A percentile compares a stretch with the other conserved stretches of the same genome.
Evolutionary conservation across 1,284 basidiomycete species (phyloP).

Genomic region (Puccinia coronata): DNA sequence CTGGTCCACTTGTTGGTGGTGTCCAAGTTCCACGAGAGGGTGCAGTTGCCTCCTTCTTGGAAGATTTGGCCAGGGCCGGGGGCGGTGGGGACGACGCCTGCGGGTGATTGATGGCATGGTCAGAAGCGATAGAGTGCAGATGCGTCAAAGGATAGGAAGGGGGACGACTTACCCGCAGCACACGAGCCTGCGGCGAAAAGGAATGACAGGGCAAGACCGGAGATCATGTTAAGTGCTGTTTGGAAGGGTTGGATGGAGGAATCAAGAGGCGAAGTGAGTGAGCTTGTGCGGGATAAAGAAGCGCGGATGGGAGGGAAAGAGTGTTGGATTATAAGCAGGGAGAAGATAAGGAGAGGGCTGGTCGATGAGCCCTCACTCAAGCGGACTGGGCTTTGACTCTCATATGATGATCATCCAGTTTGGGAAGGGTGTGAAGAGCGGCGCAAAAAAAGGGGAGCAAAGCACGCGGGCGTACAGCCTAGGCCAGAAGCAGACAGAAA

Average conservation of each 20-base stretch:
- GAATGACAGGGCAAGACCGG: neutral
- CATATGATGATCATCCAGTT: too few relatives aligned
- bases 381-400: too few relatives aligned
- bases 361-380: too few relatives aligned
- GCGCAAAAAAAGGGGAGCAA: too few relatives aligned
- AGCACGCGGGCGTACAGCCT: too few relatives aligned
- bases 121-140: neutral
- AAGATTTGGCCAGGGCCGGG: constrained; percentile 36
- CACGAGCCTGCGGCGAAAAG: neutral
- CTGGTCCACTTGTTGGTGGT: constrained; percentile 63
- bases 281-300: neutral
- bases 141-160: neutral
- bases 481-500: neutral
- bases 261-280: neutral
- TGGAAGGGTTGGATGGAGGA: neutral
- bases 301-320: neutral
- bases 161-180: neutral
- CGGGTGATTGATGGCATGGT: neutral
- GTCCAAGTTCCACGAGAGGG: constrained; percentile 32
- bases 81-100: constrained; percentile 32
- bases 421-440: too few relatives aligned
- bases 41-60: constrained; percentile 20
- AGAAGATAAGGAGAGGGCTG: too few relatives aligned
- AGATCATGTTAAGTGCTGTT: constrained; percentile 4
- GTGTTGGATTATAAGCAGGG: too few relatives aligned